These are phyloP conservation scores for Ogataea corticis DNA, from an alignment of 805 yeast genomes.

Conservation along the genomic window DNA sequence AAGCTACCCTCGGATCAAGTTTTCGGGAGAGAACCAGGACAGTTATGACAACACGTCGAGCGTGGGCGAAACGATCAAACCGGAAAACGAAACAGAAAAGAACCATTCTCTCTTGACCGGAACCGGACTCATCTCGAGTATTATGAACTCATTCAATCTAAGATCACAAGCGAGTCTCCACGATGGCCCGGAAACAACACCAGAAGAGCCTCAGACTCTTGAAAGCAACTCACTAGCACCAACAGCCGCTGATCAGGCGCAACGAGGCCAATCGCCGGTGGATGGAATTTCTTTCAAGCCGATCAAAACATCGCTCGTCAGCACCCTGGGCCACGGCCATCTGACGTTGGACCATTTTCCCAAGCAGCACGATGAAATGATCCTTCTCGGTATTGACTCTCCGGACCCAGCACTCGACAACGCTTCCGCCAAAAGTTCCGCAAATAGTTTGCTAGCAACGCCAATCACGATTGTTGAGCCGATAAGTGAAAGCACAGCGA, in stretches of 20 bases:
- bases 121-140: conserved; percentile 28
- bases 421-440: neutral
- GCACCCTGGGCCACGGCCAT: conserved; percentile 51
- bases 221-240: neutral
- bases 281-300: conserved; percentile 48
- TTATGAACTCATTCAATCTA: conserved; percentile 30
- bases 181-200: conserved; percentile 6
- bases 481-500: conserved; percentile 6
- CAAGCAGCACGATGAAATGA: conserved; percentile 3
- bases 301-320: conserved; percentile 45
- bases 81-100: neutral
- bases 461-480: conserved; percentile 12
- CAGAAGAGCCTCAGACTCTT: neutral
- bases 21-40: neutral
- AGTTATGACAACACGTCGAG: conserved; percentile 1
- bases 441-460: conserved; percentile 5
- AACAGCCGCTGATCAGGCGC: neutral
- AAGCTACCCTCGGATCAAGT: neutral
- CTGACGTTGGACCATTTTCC: conserved; percentile 39
- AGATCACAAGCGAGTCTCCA: conserved; percentile 24
- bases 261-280: conserved; percentile 15
- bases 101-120: conserved; percentile 4
- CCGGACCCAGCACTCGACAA: neutral
- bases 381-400: neutral
- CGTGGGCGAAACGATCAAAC: conserved; percentile 2